These are phyloP conservation scores for Endocalyx cinctus DNA, from an alignment of 2,329 filamentous ascomycete genomes.

Conservation along the genomic window DNA sequence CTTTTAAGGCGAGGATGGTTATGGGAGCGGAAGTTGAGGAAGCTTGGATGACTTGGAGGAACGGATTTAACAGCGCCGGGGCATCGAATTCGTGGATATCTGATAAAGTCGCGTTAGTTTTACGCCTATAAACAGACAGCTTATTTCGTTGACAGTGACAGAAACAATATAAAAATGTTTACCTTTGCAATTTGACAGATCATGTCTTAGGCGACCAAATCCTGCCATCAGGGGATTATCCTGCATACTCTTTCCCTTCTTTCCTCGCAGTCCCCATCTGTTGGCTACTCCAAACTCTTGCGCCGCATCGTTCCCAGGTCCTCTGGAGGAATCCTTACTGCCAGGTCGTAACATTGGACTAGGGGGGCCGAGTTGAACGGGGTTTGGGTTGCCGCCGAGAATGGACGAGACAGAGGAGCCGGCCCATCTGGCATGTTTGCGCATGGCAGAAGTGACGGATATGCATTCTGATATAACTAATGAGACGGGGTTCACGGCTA, in stretches of 20 bases:
- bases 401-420: conserved; percentile 96
- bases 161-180: too few relatives aligned
- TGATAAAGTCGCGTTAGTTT: too few relatives aligned
- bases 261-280: conserved; percentile 88
- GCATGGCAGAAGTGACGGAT: conserved; percentile 95
- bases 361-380: conserved; percentile 48
- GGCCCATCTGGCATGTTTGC: conserved; percentile 93
- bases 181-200: conserved; percentile 83
- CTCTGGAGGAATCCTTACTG: conserved; percentile 36
- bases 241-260: conserved; percentile 95
- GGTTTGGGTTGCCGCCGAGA: conserved; percentile 68
- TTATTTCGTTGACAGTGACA: too few relatives aligned
- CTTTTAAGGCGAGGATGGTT: conserved; percentile 87
- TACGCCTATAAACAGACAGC: too few relatives aligned
- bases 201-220: conserved; percentile 83
- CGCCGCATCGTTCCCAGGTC: conserved; percentile 34
- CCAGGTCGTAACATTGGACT: conserved; percentile 36
- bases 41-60: conserved; percentile 92
- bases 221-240: conserved; percentile 95
- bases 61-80: conserved; percentile 82
- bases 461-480: conserved; percentile 98
- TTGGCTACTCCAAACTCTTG: conserved; percentile 63
- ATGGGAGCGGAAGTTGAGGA: conserved; percentile 95
- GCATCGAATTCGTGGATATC: conserved; percentile 89
- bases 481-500: conserved; percentile 85